phyloP scores from a whole-genome alignment of 768 basidiomycete genomes.

The Pisolithus albus region DNA sequence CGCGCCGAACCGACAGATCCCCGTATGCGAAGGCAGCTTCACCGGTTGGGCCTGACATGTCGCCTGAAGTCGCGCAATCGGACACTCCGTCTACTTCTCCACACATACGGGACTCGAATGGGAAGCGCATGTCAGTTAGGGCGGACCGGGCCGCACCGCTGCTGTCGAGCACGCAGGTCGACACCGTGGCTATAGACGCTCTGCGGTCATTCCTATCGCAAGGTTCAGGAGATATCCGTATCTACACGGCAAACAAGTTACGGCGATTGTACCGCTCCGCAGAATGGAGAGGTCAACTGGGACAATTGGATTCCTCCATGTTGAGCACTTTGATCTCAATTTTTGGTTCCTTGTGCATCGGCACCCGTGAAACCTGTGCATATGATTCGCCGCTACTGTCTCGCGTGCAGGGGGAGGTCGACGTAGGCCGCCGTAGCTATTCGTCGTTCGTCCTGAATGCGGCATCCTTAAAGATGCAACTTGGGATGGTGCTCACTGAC shows the following conservation, averaged over 20 bases:
- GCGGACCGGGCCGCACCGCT: no score
- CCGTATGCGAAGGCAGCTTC: background rate
- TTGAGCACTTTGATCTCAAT: conserved; percentile 40
- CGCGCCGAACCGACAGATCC: background rate
- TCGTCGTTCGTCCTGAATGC: conserved; percentile 48
- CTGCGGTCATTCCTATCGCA: conserved; percentile 11
- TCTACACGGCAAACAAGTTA: conserved; percentile 27
- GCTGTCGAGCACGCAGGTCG: background rate
- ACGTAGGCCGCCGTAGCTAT: conserved; percentile 23
- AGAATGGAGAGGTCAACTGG: conserved; percentile 29
- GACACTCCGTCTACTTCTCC: background rate
- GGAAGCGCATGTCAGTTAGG: background rate
- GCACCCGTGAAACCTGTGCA: conserved; percentile 15
- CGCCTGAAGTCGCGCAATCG: background rate
- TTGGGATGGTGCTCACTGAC: conserved; percentile 27
- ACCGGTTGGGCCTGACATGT: background rate
- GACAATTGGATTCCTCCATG: conserved; percentile 29
- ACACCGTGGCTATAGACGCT: conserved; percentile 8
- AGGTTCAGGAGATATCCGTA: conserved; percentile 8
- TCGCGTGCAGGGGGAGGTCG: conserved; percentile 16
- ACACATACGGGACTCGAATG: background rate
- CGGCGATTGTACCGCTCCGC: conserved; percentile 34
- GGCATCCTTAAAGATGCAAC: conserved; percentile 36
- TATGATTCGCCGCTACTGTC: conserved; percentile 25
- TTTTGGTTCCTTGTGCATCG: conserved; percentile 45